These are phyloP conservation scores for Peziza echinospora DNA, from an alignment of 495 filamentous ascomycete species.

Conservation along the genomic window DNA sequence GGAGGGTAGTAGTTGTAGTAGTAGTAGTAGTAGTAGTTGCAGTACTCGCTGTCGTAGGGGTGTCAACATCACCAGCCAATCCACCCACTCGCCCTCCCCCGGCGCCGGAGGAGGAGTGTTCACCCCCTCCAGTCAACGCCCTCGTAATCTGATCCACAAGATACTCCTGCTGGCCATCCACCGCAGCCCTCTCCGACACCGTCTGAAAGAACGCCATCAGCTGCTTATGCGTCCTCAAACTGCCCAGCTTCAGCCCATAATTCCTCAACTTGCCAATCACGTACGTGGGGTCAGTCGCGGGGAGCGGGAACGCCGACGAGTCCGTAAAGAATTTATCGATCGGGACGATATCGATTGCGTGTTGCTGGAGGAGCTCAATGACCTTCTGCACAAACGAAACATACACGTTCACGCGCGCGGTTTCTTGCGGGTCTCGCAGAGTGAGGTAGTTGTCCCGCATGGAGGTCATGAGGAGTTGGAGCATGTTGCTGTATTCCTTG, in stretches of 20 bases:
- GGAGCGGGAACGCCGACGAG: slow-evolving; percentile 40
- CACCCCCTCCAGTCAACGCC: slow-evolving; percentile 25
- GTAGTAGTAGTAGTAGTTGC: neutral
- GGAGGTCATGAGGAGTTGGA: slow-evolving; percentile 36
- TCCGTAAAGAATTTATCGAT: slow-evolving; percentile 51
- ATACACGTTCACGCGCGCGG: slow-evolving; percentile 31
- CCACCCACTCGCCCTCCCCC: neutral
- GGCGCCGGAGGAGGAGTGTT: neutral
- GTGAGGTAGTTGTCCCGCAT: slow-evolving; percentile 49
- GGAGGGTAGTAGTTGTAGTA: slow-evolving; percentile 29
- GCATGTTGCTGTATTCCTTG: slow-evolving; percentile 32
- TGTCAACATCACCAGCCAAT: neutral
- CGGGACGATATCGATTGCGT: slow-evolving; percentile 37
- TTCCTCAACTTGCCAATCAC: slow-evolving; percentile 43
- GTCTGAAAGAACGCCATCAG: slow-evolving; percentile 42
- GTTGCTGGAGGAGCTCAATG: slow-evolving; percentile 41
- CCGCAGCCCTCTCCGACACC: slow-evolving; percentile 38
- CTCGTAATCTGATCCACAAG: slow-evolving; percentile 35
- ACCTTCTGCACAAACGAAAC: slow-evolving; percentile 44
- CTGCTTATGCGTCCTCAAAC: slow-evolving; percentile 31
- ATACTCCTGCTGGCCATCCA: slow-evolving; percentile 38
- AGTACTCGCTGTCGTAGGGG: no score
- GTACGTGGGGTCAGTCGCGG: slow-evolving; percentile 42
- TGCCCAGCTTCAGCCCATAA: slow-evolving; percentile 37
- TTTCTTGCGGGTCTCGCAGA: slow-evolving; percentile 5